Conservation (phyloP, 2,329 filamentous ascomycete species). For the Penicillium verrucosum region DNA sequence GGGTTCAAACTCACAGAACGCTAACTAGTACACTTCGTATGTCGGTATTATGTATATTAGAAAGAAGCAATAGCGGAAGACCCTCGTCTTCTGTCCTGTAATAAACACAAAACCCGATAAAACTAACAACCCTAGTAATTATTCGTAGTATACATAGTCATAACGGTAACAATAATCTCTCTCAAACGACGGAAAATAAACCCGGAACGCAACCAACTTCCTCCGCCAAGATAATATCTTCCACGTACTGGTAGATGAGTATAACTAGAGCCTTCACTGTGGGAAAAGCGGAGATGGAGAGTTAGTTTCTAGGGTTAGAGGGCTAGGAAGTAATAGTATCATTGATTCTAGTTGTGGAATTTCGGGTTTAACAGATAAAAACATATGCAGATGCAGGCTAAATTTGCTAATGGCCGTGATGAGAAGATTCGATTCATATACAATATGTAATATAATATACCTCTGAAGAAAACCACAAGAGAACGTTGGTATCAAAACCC, state of each 20-base stretch:
- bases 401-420: background rate
- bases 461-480: slow-evolving; percentile 12
- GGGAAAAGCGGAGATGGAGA: too few species aligned
- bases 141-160: background rate
- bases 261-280: background rate
- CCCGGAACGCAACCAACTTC: slow-evolving; percentile 52
- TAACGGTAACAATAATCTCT: background rate
- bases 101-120: background rate
- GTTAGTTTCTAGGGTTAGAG: too few species aligned
- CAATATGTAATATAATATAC: slow-evolving; percentile 14
- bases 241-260: slow-evolving; percentile 24
- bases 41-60: background rate
- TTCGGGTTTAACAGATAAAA: background rate
- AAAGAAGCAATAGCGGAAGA: background rate
- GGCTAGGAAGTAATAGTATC: background rate
- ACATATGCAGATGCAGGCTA: background rate
- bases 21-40: background rate
- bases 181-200: slow-evolving; percentile 50
- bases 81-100: background rate
- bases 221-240: slow-evolving; percentile 48
- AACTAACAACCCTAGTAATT: background rate
- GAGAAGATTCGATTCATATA: slow-evolving; percentile 6
- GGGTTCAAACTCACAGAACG: slow-evolving; percentile 8
- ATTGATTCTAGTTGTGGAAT: background rate
- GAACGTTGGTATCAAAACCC: slow-evolving; percentile 34